Percentiles rank a stretch among this genome's conserved stretches.
Conservation (phyloP, 495 filamentous ascomycete genomes). For the Xylaria scruposa region DNA sequence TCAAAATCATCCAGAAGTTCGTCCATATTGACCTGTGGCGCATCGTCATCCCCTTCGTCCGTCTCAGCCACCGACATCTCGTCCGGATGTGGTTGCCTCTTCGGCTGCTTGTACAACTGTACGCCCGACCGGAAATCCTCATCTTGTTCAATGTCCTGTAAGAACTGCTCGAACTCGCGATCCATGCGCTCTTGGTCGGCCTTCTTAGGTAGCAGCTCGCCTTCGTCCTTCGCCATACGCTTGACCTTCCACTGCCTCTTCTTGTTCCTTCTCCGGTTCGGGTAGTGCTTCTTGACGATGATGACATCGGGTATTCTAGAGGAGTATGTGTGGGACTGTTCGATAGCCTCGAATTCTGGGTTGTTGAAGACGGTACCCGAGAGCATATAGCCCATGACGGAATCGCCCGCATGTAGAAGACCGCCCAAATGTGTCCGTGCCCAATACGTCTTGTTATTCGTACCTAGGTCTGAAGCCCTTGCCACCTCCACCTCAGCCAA, state of each 20-base stretch:
- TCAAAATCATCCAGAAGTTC: conserved; percentile 91
- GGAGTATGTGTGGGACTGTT: conserved; percentile 69
- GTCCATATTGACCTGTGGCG: conserved; percentile 79
- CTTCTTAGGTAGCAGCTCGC: conserved; percentile 77
- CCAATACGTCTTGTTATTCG: conserved; percentile 85
- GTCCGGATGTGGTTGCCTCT: conserved; percentile 48
- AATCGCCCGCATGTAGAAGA: conserved; percentile 87
- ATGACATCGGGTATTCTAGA: conserved; percentile 88
- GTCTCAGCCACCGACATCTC: conserved; percentile 68
- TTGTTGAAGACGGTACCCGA: conserved; percentile 93
- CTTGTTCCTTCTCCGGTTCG: conserved; percentile 81
- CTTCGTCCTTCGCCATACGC: conserved; percentile 89
- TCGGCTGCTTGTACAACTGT: conserved; percentile 78
- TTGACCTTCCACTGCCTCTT: conserved; percentile 88
- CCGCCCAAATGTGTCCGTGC: conserved; percentile 88
- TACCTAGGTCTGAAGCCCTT: conserved; percentile 84
- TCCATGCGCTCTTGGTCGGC: conserved; percentile 85
- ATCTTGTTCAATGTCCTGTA: conserved; percentile 96
- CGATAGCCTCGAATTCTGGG: conserved; percentile 77
- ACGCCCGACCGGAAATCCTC: conserved; percentile 82
- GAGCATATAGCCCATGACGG: conserved; percentile 88
- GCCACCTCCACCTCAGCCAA: conserved; percentile 88
- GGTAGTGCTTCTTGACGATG: conserved; percentile 95
- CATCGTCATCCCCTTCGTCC: conserved; percentile 71
- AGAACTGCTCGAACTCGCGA: conserved; percentile 93